Percentiles rank a stretch among this genome's conserved stretches.
phyloP scores from a whole-genome alignment of 495 filamentous ascomycete species.

The Letharia columbiana region DNA sequence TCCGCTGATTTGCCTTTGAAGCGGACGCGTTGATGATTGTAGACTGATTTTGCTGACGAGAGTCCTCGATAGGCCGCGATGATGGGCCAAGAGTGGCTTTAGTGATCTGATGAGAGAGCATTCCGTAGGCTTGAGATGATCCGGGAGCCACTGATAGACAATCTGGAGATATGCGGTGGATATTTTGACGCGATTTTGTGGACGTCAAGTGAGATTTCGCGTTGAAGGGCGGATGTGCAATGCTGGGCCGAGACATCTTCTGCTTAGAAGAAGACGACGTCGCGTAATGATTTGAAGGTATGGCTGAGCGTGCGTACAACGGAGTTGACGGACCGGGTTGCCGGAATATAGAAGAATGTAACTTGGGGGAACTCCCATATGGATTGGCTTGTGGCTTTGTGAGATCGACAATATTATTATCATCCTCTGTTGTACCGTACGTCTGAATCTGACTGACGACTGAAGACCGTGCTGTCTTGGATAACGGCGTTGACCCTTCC shows the following conservation, averaged over 20 bases:
- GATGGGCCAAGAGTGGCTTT: not conserved
- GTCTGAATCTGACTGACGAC: not conserved
- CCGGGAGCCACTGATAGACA: not conserved
- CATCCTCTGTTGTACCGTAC: not conserved
- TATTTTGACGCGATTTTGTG: not conserved
- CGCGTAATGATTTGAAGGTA: not conserved
- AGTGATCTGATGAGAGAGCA: not conserved
- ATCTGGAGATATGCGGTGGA: not conserved
- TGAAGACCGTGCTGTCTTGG: not conserved
- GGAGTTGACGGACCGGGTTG: not conserved
- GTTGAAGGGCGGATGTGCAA: not conserved
- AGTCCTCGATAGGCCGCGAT: not conserved
- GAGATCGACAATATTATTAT: slow-evolving; percentile 3
- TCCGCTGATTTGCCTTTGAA: slow-evolving; percentile 7
- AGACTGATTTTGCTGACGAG: not conserved
- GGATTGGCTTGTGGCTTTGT: not conserved
- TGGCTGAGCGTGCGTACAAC: not conserved
- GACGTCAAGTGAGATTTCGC: not conserved
- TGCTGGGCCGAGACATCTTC: not conserved
- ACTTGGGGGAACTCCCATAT: not conserved
- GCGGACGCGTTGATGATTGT: not conserved
- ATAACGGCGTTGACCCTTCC: not conserved
- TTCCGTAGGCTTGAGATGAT: not conserved
- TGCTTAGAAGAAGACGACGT: not conserved
- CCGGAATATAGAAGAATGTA: not conserved